Evolutionary conservation across 208 protist genomes (phyloP), one percentile per base, ranked within the genome.

Genomic region (Crithidia brevicula): DNA sequence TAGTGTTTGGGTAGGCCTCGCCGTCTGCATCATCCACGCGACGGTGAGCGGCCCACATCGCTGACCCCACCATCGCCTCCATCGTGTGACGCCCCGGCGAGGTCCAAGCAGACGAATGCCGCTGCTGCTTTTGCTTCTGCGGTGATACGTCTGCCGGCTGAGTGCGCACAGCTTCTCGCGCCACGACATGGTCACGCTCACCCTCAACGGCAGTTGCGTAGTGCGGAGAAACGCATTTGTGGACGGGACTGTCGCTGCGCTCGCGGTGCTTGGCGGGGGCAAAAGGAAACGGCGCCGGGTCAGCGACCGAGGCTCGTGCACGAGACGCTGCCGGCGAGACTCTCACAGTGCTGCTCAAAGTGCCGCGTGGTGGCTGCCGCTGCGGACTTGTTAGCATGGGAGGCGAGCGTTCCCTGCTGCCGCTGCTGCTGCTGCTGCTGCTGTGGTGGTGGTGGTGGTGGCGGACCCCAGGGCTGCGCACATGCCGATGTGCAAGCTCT

Each of bases 41-140:
- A 1, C 33, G 60, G 60, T 74, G 59, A 0, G 60, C 63, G 10
- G 45, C 68, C 68, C 58, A 67, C 52, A 74, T 67, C 16, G 68
- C 68, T 11, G 59, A 46, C 6, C 40, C 25, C 23, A 74, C 40
- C 68, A 67, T 36, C 53, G 40, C 23, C 45, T 30, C 23, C 52
- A 74, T 61, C 13, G 60, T 27, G 28, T 43, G 28, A 15, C 68
- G 60, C 3, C 52, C 68, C 27, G 25, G 25, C 16, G 49, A 66
- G 28, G 49, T 10, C 0, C 22, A n/a, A 0, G 38, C 36, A 20
- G 66, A 8, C 27, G 22, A 13, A 38, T 33, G 9, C 33, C 3
- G 33, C 15, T 15, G 49, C 7, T 49, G 9, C 8, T 1, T 4
- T 51, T 45, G n/a, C n/a, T n/a, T n/a, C n/a, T 31, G 22, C 22